Evolutionary conservation across 2,329 filamentous ascomycete genomes (phyloP).

Genomic region (Cercospora janseana): DNA sequence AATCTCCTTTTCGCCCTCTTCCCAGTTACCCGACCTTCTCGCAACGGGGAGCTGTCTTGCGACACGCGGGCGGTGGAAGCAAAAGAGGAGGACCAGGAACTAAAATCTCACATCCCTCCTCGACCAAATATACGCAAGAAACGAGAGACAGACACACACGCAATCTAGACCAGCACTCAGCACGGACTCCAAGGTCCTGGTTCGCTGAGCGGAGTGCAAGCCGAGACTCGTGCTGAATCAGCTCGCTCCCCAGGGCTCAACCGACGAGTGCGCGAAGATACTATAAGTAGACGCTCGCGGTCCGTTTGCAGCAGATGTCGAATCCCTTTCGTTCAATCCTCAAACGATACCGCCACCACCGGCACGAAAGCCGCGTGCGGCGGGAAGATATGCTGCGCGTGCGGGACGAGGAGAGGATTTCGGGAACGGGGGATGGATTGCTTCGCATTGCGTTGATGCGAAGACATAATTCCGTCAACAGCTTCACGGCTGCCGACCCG

Average conservation of each 20-base stretch:
- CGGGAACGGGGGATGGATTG: constrained; percentile 8
- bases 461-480: constrained; percentile 14
- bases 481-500: constrained; percentile 16
- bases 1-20: too few species aligned
- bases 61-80: too few species aligned
- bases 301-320: neutral
- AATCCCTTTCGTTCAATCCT: constrained; percentile 10
- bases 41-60: too few species aligned
- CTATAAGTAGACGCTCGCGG: neutral
- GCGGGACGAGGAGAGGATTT: constrained; percentile 12
- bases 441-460: constrained; percentile 16
- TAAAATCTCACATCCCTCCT: too few species aligned
- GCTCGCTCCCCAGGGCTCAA: too few species aligned
- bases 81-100: too few species aligned
- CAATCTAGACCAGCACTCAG: neutral
- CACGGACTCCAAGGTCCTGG: neutral
- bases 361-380: neutral
- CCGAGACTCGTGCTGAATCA: too few species aligned
- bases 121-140: too few species aligned
- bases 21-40: too few species aligned
- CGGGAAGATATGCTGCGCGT: constrained; percentile 8
- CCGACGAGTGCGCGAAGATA: neutral
- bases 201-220: neutral
- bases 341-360: constrained; percentile 7
- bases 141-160: neutral